Evolutionary conservation across 1,284 basidiomycete species (phyloP).

Genomic region (Boletus mariae): DNA sequence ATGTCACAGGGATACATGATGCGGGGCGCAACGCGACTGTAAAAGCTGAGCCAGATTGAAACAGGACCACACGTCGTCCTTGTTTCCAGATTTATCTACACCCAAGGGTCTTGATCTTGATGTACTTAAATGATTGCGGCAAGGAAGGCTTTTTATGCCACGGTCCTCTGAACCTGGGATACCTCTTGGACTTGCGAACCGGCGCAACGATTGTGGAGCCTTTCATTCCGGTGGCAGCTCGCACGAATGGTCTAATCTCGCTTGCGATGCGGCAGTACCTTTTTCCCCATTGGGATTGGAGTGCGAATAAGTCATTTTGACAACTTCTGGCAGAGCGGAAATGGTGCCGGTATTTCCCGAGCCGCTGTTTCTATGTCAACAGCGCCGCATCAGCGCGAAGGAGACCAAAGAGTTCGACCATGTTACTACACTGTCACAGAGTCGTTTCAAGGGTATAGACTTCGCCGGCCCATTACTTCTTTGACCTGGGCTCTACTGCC

Average conservation of each 20-base stretch:
- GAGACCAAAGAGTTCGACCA: no score
- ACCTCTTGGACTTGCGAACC: neutral
- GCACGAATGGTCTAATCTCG: no score
- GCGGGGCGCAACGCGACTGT: neutral
- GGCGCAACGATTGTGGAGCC: neutral
- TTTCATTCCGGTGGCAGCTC: constrained; percentile 1
- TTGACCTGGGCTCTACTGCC: neutral
- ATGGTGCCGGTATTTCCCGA: neutral
- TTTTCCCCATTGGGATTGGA: neutral
- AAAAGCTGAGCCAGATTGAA: constrained; percentile 17
- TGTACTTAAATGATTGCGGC: neutral
- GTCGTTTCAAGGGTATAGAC: neutral
- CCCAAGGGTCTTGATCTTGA: neutral
- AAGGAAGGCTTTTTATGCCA: neutral
- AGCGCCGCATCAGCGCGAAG: neutral
- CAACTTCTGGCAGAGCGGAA: no score
- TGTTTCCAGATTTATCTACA: neutral
- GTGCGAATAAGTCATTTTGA: neutral
- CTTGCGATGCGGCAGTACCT: neutral
- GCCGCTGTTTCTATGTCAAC: neutral
- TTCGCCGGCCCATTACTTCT: neutral
- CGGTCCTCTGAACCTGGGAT: neutral
- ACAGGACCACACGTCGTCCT: neutral
- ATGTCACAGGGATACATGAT: neutral
- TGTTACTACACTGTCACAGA: neutral